Evolutionary conservation across 306 rosid species (phyloP).

Genomic region (Fagus sylvatica): DNA sequence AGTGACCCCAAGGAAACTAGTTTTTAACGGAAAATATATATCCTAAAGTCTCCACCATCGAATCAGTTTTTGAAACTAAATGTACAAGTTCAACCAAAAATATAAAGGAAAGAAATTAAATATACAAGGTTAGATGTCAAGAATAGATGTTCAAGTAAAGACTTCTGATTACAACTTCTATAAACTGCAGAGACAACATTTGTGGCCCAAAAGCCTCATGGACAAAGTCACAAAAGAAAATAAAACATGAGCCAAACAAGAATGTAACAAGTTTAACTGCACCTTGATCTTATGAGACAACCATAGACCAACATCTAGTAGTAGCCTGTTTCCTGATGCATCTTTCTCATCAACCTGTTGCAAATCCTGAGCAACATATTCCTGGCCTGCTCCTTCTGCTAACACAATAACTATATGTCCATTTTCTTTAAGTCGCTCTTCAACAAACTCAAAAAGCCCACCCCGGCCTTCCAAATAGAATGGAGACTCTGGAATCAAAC

Average conservation of each 20-base stretch:
- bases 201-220: not conserved
- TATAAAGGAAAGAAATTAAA: not conserved
- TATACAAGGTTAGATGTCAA: not conserved
- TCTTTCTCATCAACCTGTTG: constrained; percentile 49
- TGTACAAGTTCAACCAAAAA: not conserved
- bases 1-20: not conserved
- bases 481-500: constrained; percentile 96
- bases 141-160: not conserved
- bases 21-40: not conserved
- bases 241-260: constrained; percentile 12
- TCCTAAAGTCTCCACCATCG: not conserved
- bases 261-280: constrained; percentile 18
- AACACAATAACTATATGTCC: constrained; percentile 90
- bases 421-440: constrained; percentile 76
- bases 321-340: constrained; percentile 90
- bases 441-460: constrained; percentile 82
- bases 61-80: not conserved
- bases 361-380: constrained; percentile 61
- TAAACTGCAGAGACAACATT: not conserved
- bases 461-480: constrained; percentile 91
- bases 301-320: constrained; percentile 87
- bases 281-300: constrained; percentile 82
- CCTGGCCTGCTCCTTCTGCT: constrained; percentile 99
- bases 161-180: not conserved
- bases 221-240: not conserved